phyloP scores from a whole-genome alignment of 768 basidiomycete species.

The Leucocoprinus birnbaumii region DNA sequence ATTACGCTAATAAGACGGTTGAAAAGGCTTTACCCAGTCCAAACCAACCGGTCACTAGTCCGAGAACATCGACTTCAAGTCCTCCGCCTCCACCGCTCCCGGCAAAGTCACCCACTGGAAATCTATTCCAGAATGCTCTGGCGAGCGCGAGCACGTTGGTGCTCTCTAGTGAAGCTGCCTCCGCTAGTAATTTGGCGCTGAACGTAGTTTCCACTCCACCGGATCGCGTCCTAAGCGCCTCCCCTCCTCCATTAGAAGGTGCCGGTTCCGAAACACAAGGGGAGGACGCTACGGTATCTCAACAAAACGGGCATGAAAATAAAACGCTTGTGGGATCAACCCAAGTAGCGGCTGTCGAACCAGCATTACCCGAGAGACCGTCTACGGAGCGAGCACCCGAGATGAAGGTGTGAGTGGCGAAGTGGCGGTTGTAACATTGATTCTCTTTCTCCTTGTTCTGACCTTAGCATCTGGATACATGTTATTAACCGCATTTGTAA shows the following conservation, averaged over 20 bases:
- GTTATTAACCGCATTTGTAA: too few species aligned
- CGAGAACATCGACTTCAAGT: slow-evolving; percentile 23
- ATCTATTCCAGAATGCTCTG: slow-evolving; percentile 1
- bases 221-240: slow-evolving; percentile 4
- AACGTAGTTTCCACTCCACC: not conserved
- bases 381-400: not conserved
- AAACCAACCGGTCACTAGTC: slow-evolving; percentile 19
- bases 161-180: too few species aligned
- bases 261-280: not conserved
- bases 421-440: not conserved
- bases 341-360: not conserved
- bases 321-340: not conserved
- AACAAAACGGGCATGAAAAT: not conserved
- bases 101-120: slow-evolving; percentile 16
- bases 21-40: slow-evolving; percentile 5
- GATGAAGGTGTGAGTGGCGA: not conserved
- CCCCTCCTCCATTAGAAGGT: slow-evolving; percentile 2
- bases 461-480: not conserved
- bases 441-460: not conserved
- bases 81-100: slow-evolving; percentile 21
- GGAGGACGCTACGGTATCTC: not conserved
- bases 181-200: not conserved
- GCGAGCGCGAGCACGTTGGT: slow-evolving; percentile 7
- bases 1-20: slow-evolving; percentile 22
- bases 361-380: not conserved